Base-by-base conservation (phyloP, 305 asterid genomes). In the Withania somnifera region DNA sequence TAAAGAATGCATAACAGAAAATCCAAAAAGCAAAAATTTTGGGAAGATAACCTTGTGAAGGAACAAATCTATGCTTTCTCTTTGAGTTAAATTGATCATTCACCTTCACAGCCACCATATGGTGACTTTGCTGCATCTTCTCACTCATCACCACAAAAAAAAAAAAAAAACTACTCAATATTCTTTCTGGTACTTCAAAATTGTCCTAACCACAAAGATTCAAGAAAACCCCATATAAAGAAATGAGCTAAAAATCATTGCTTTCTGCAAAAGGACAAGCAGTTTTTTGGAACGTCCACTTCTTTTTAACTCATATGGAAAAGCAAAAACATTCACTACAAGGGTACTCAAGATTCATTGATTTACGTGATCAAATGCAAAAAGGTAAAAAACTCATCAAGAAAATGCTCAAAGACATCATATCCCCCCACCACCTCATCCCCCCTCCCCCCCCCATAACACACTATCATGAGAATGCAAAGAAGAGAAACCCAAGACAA, bases 91-190 rank as follows among this genome's bases (percentile, higher is more conserved):
- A 50, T 52, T 86, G 86, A 45, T 90, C 97, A 82, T 87, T 93
- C 92, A 85, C 84, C 87, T 84, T 89, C 85, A 90, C 89, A 50
- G 89, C 86, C 87, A 91, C 92, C 90, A 81, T 85, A 42, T 91
- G 97, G 87, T 89, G 91, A 77, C 83, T 88, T 73, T 87, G 92
- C 86, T 73, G 91, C 86, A 77, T 84, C 83, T 92, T 90, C 86
- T 83, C 90, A 54, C 93, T 92, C 97, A 92, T 93, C 84, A 78
- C 32, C 58, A 40, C 85, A 75, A 76, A 52, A 54, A 14, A 50
- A 61, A 78, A 36, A 50, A n/a, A 50, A 22, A 11, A 38, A 40
- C n/a, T n/a, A 6, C 22, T 63, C 42, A 71, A 42, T n/a, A 45
- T 71, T 64, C 45, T 58, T 17, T 64, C 71, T 38, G 45, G 68